Evolutionary conservation across 2,329 filamentous ascomycete genomes (phyloP), one percentile per base, ranked within the genome.

Genomic region (Pseudocercospora fijiensis): DNA sequence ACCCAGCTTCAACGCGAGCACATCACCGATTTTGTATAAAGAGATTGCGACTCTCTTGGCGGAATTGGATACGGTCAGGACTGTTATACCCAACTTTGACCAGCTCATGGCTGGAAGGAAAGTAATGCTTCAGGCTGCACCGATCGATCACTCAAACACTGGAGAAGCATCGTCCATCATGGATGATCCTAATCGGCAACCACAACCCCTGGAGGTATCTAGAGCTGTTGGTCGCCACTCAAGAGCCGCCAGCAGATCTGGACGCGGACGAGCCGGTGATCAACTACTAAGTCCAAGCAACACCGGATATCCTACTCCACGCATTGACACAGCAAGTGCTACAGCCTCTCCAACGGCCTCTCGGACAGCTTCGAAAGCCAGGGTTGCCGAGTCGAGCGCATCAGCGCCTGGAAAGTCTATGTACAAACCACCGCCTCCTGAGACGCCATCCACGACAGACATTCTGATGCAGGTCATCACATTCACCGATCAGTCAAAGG

Each of bases 61-160:
- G 5, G 79, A 84, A 71, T 70, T 83, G 28, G 71, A 77, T 26
- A 71, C 69, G 18, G 78, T 84, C 26, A 77, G 80, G 45, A 69
- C 72, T 30, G 76, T 78, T 28, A 76, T 83, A 7, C 77, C 78
- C 4, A 80, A 80, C 59, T 77, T 83, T 63, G 80, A 83, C 62
- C 77, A 79, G 20, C 77, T 83, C 52, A 75, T 84, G 20, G 74
- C 77, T 2, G 81, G 78, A 55, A 78, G 82, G 27, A 82, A 83
- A 65, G 77, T 79, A 57, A 81, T 82, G 41, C 81, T 85, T 58
- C 78, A 77, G 56, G 78, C 81, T 30, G 76, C 81, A 27, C 78
- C 79, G 22, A 73, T 82, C 52, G 77, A 76, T n/a, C 33, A 43
- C 7, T 51, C 47, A 76, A 58, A n/a, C 20, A 62, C n/a, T 33